A percentile compares a stretch with the other conserved stretches of the same genome.
These are phyloP conservation scores for Zygoascus meyerae DNA, from an alignment of 1,139 yeast genomes.

Conservation along the genomic window DNA sequence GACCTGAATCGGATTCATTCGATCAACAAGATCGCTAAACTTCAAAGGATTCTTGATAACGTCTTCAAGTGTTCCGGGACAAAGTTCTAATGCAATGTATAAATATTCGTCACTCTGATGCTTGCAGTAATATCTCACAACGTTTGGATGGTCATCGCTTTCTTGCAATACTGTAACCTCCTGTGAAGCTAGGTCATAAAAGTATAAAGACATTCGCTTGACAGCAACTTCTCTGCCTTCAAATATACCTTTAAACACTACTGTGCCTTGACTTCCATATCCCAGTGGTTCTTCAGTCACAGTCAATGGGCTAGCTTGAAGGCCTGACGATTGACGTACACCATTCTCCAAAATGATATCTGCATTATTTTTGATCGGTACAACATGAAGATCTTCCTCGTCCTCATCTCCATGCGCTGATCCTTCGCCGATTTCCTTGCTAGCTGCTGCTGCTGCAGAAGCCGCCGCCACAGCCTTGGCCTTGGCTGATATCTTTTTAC, in stretches of 20 bases:
- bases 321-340: conserved; percentile 4
- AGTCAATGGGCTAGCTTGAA: conserved; percentile 44
- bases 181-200: conserved; percentile 92
- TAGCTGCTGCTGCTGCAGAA: conserved; percentile 5
- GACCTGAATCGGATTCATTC: conserved; percentile 48
- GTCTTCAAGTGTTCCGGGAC: conserved; percentile 85
- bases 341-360: conserved; percentile 8
- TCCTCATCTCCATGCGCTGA: conserved; percentile 4
- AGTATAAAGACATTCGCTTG: conserved; percentile 86
- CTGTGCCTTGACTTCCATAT: conserved; percentile 95
- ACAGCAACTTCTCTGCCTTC: conserved; percentile 95
- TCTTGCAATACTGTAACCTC: conserved; percentile 85
- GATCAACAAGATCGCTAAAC: conserved; percentile 32
- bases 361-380: conserved; percentile 11
- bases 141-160: conserved; percentile 96
- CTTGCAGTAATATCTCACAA: conserved; percentile 85
- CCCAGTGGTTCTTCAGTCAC: conserved; percentile 77
- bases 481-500: conserved; percentile 45
- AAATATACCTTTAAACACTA: conserved; percentile 83
- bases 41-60: conserved; percentile 42
- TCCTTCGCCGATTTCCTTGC: conserved; percentile 8
- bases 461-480: conserved; percentile 19
- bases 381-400: conserved; percentile 11
- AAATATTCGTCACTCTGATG: conserved; percentile 81
- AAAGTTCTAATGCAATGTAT: conserved; percentile 88